A percentile compares a stretch with the other conserved stretches of the same genome.
Evolutionary conservation across 2,329 filamentous ascomycete species (phyloP).

Genomic region (Sporothrix curviconia): DNA sequence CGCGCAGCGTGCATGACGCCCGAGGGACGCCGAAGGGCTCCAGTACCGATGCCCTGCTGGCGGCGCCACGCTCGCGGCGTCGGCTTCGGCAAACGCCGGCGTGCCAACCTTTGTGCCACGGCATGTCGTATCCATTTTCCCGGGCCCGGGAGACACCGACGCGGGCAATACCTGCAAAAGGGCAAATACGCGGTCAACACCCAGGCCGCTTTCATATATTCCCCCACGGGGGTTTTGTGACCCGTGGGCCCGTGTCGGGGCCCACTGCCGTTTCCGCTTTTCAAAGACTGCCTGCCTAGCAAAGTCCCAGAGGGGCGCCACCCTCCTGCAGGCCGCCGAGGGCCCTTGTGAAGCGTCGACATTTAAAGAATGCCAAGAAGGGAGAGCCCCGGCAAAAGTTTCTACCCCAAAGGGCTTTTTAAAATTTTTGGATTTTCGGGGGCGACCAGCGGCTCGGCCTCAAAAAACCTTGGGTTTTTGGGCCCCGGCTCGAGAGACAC

Average conservation of each 20-base stretch:
- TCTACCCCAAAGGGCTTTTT: constrained; percentile 82
- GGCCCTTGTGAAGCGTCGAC: constrained; percentile 52
- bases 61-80: constrained; percentile 92
- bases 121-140: constrained; percentile 97
- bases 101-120: constrained; percentile 73
- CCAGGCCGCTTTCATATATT: too few species aligned
- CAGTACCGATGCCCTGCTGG: constrained; percentile 91
- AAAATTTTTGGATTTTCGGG: constrained; percentile 70
- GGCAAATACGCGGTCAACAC: constrained; percentile 75
- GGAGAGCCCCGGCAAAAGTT: constrained; percentile 81
- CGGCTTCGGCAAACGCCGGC: constrained; percentile 93
- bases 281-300: constrained; percentile 64
- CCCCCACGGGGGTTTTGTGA: constrained; percentile 92
- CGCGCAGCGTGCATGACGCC: constrained; percentile 76
- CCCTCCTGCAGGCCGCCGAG: constrained; percentile 61
- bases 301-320: too few species aligned
- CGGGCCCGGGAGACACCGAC: constrained; percentile 91
- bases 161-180: constrained; percentile 69
- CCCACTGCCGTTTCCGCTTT: constrained; percentile 49
- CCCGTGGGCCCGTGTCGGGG: constrained; percentile 53
- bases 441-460: constrained; percentile 88
- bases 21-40: constrained; percentile 87
- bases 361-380: constrained; percentile 78
- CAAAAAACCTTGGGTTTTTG: constrained; percentile 78
- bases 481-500: constrained; percentile 59